Conservation (phyloP, 2,329 filamentous ascomycete species). For the Dactylellina parvicollis region DNA sequence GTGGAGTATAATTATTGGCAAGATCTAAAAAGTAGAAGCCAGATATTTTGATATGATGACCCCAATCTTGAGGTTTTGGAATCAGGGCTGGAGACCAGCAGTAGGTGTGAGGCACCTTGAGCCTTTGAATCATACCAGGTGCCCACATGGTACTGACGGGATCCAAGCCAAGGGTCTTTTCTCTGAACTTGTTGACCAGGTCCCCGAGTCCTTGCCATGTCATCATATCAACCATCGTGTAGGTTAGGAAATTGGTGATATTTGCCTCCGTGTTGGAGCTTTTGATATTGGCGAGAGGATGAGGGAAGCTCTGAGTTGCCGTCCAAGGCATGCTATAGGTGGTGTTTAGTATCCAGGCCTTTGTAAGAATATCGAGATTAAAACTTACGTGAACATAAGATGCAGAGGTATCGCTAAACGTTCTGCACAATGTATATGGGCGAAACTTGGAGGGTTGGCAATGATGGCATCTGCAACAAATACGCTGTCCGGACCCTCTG, state of each 20-base stretch:
- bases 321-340: constrained; percentile 81
- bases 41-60: constrained; percentile 74
- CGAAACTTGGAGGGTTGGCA: constrained; percentile 80
- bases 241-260: constrained; percentile 84
- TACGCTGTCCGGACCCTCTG: constrained; percentile 50
- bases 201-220: constrained; percentile 93
- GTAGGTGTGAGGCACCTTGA: constrained; percentile 86
- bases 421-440: constrained; percentile 78
- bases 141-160: constrained; percentile 83
- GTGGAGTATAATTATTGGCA: constrained; percentile 73
- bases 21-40: constrained; percentile 81
- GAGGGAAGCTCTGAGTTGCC: constrained; percentile 83
- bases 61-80: constrained; percentile 82
- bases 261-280: constrained; percentile 77
- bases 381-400: constrained; percentile 85
- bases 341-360: constrained; percentile 1
- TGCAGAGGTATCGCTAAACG: constrained; percentile 78
- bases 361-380: neutral
- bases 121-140: constrained; percentile 77
- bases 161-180: constrained; percentile 77
- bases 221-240: constrained; percentile 87
- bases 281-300: constrained; percentile 84
- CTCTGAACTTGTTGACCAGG: constrained; percentile 86
- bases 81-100: constrained; percentile 87
- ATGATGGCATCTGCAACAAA: constrained; percentile 87